A percentile compares a stretch with the other conserved stretches of the same genome.
These are phyloP conservation scores for Discostella stelligeroides DNA, from an alignment of 108 stramenopile species.

Conservation along the genomic window DNA sequence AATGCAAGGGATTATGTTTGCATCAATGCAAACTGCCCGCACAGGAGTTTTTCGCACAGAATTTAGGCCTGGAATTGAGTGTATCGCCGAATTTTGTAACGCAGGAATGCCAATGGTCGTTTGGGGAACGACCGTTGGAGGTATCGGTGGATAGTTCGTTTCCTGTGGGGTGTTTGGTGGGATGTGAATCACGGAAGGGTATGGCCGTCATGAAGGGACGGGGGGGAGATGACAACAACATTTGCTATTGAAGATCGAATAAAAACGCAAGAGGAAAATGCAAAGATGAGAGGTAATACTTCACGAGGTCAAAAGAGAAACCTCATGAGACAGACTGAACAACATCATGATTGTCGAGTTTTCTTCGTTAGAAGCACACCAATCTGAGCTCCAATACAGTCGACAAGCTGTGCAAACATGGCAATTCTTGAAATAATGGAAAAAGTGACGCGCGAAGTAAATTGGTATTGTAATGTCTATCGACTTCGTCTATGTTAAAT, in stretches of 20 bases:
- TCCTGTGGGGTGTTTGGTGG: constrained; percentile 80
- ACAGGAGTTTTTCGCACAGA: constrained; percentile 84
- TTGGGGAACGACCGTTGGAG: constrained; percentile 74
- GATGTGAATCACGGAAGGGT: constrained; percentile 74
- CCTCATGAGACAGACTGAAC: too few relatives aligned
- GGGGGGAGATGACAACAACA: constrained; percentile 23
- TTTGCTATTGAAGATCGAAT: too few relatives aligned
- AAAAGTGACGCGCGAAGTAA: too few relatives aligned
- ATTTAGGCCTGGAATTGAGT: constrained; percentile 77
- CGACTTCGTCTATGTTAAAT: too few relatives aligned
- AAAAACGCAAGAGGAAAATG: not conserved
- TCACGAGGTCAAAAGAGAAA: too few relatives aligned
- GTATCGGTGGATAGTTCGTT: constrained; percentile 69
- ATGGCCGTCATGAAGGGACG: constrained; percentile 47
- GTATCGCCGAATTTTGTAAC: constrained; percentile 89
- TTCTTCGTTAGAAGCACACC: too few relatives aligned
- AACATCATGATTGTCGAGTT: too few relatives aligned
- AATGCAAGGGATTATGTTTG: constrained; percentile 90
- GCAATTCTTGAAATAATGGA: too few relatives aligned
- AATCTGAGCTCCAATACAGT: too few relatives aligned
- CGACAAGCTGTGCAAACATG: too few relatives aligned
- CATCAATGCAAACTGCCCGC: constrained; percentile 90
- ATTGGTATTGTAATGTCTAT: too few relatives aligned
- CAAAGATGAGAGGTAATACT: not conserved
- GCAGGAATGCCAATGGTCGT: constrained; percentile 93